Base-by-base conservation (phyloP, 768 basidiomycete genomes). In the Boletellus ananiceps region DNA sequence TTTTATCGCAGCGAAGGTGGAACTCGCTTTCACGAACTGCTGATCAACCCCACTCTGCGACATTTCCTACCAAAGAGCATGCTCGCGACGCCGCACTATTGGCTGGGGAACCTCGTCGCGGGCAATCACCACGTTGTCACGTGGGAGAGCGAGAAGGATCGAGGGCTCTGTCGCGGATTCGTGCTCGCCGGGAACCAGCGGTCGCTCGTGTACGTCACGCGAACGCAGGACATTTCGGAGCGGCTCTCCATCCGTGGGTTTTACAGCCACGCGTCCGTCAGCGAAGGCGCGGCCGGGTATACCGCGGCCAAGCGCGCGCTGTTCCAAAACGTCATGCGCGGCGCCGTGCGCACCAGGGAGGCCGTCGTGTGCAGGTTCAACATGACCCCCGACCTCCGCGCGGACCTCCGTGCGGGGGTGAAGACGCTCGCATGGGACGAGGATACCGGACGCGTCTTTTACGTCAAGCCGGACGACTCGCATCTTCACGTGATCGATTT, bases 381-480 rank as follows among this genome's bases (percentile, higher is more conserved):
- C 29, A 13, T 62, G 38, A 25, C 50, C 2, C 18, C 44, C 2
- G 57, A 66, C 40, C 46, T 67, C 5, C 49, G 57, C 2, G 29
- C 40, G 2, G 57, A 61, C 11, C 35, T 58, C 42, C 31, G 56
- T 46, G 37, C 57, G 4, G 77, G 74, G 8, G 60, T 82, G 32
- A 63, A 66, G n/a, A 71, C 78, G 15, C 73, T 84, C 31, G 71
- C 79, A 7, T 87, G 81, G 81, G 84, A 87, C 52, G 84, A 86
- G 61, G 69, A 73, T 19, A 79, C 78, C 12, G 84, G 83, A 4
- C 71, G 83, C 34, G 70, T 85, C 13, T 78, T 79, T 55, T 65
- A 84, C 7, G 76, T 77, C 39, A 67, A 71, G 29, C 71, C 70
- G 12, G 57, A 72, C 8, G 73, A 73, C 25, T 46, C 66, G 4